A percentile compares a stretch with the other conserved stretches of the same genome.
Evolutionary conservation across 306 rosid species (phyloP).

Genomic region (Cucurbita moschata): DNA sequence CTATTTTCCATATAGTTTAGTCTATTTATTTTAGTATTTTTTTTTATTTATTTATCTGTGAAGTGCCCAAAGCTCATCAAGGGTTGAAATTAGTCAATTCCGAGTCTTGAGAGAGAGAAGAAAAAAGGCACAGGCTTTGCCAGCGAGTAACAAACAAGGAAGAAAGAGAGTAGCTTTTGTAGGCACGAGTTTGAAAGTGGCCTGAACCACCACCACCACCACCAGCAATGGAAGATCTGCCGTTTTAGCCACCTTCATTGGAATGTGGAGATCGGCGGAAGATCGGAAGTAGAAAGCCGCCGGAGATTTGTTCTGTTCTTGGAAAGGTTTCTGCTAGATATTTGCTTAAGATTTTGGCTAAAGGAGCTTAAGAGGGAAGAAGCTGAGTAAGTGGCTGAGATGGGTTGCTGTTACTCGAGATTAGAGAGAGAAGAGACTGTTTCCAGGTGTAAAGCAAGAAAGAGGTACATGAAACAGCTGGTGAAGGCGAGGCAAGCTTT

Average conservation of each 20-base stretch:
- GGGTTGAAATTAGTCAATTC: neutral
- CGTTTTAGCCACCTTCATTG: neutral
- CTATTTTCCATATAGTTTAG: neutral
- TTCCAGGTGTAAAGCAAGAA: constrained; percentile 57
- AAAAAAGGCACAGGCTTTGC: constrained; percentile 2
- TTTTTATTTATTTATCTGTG: neutral
- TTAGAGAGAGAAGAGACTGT: constrained; percentile 70
- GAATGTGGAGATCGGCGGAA: neutral
- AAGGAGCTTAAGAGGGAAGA: neutral
- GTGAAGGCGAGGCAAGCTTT: constrained; percentile 66
- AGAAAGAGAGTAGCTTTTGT: constrained; percentile 1
- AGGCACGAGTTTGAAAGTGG: neutral
- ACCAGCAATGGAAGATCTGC: neutral
- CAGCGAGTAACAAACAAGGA: constrained; percentile 6
- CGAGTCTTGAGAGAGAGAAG: neutral
- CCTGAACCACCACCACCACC: neutral
- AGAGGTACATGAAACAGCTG: constrained; percentile 68
- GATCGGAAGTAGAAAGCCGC: neutral
- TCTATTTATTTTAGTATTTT: neutral
- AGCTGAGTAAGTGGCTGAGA: neutral
- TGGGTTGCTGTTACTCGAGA: constrained; percentile 77
- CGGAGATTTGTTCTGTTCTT: neutral
- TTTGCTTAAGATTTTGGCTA: neutral
- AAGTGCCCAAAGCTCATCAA: neutral
- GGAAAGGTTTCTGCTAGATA: neutral